Percentiles rank a stretch among this genome's conserved stretches.
These are phyloP conservation scores for Rosa chinensis DNA, from an alignment of 306 rosid genomes.

Conservation along the genomic window DNA sequence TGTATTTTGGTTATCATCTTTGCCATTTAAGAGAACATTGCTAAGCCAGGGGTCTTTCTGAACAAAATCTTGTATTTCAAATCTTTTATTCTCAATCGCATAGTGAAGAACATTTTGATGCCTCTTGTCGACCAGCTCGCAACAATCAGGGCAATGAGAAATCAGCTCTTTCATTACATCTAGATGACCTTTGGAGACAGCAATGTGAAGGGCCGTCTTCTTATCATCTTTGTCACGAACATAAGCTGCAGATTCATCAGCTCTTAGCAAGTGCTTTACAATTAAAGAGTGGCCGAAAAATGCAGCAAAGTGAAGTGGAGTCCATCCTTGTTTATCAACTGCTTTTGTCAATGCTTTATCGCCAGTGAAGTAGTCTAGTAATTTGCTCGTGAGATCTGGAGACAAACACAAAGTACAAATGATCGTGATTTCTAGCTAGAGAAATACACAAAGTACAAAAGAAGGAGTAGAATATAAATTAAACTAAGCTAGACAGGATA, in stretches of 20 bases:
- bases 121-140: not conserved
- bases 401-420: too few species aligned
- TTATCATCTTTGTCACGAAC: not conserved
- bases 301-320: slow-evolving; percentile 15
- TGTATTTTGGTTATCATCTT: not conserved
- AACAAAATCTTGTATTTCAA: too few species aligned
- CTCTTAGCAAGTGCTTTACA: too few species aligned
- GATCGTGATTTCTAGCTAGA: too few species aligned
- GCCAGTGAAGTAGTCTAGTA: not conserved
- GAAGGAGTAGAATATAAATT: too few species aligned
- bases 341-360: not conserved
- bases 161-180: not conserved
- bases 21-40: not conserved
- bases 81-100: too few species aligned
- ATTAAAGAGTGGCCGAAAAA: not conserved
- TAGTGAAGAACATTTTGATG: slow-evolving; percentile 1
- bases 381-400: not conserved
- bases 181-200: not conserved
- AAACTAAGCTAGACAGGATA: too few species aligned
- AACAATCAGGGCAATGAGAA: not conserved
- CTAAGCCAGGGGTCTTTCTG: not conserved
- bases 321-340: not conserved
- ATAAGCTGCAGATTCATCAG: not conserved
- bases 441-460: too few species aligned
- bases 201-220: not conserved